Evolutionary conservation across 176 grass and related monocot genomes (phyloP), one percentile per base, ranked within the genome.

Genomic region (Triticum timopheevii): DNA sequence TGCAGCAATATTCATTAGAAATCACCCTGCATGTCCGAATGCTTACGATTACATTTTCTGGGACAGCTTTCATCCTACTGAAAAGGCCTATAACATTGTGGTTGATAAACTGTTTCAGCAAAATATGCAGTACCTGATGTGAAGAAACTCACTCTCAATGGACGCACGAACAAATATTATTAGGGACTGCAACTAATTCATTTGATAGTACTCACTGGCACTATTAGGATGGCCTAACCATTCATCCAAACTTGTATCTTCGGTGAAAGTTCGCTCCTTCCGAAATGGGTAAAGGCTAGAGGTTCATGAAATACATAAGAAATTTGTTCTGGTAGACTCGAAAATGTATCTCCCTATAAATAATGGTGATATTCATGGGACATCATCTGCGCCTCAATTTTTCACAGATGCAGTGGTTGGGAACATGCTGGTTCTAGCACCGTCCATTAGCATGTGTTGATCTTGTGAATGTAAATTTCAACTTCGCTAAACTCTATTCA

Each of bases 31-130:
- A 13, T 93, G 92, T 6, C 74, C 83, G 19, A 86, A 91, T 81
- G 68, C 0, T 4, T 25, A 61, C 0, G 89, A 88, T 50, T 93
- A 88, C 38, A 72, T 93, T 34, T 93, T 93, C 25, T 91, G 92
- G 92, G 92, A 93, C 15, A 23, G 92, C 42, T 93, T 84, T 61
- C 92, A 91, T 31, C 76, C 76, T 69, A 81, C 76, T 0, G 76
- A 91, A 79, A 91, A 87, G 38, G 86, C 83, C 1, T 93, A 91
- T 28, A 20, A 69, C 11, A 88, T 90, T 68, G 61, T 93, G 34
- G 75, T 90, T 4, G 88, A 93, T 20, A 87, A 91, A 23, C 69
- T 91, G 8, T 24, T 91, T 31, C 20, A 68, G 35, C 1, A 90
- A 80, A 65, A 23, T 54, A 13, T 31, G 20, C 13, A 86, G 12